A percentile compares a stretch with the other conserved stretches of the same genome.
phyloP scores from a whole-genome alignment of 108 stramenopile genomes.

The Cyclostephanos invisitatus region DNA sequence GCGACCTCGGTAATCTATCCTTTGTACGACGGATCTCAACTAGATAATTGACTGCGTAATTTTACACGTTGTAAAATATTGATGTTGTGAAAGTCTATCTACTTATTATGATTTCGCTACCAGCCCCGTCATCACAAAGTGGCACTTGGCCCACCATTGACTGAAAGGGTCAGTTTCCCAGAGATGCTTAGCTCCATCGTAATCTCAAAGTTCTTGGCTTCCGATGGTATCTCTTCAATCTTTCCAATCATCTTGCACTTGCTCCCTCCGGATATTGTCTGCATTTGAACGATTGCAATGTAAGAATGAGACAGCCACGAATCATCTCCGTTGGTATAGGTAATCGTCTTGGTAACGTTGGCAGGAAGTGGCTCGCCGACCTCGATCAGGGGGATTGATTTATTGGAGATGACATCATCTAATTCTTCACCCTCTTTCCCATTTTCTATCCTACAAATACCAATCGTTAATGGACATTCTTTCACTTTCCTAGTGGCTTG shows the following conservation, averaged over 20 bases:
- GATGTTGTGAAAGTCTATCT: neutral
- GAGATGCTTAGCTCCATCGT: conserved; percentile 42
- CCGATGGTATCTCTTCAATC: conserved; percentile 39
- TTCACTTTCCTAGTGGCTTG: conserved; percentile 35
- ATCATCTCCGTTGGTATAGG: conserved; percentile 19
- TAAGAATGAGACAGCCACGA: conserved; percentile 10
- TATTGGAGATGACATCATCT: conserved; percentile 27
- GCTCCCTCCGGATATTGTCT: conserved; percentile 10
- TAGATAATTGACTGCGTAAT: neutral
- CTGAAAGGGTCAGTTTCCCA: conserved; percentile 34
- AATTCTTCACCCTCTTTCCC: conserved; percentile 30
- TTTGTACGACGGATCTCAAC: neutral
- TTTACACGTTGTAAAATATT: neutral
- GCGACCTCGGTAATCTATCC: neutral
- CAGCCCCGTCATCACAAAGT: conserved; percentile 24
- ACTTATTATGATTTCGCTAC: neutral
- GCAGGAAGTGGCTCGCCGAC: conserved; percentile 47
- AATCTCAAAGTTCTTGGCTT: conserved; percentile 39
- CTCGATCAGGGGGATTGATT: conserved; percentile 38
- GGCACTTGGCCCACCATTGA: conserved; percentile 46
- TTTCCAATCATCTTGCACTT: conserved; percentile 48
- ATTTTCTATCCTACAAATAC: conserved; percentile 37
- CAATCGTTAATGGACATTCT: conserved; percentile 44
- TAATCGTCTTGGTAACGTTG: conserved; percentile 34
- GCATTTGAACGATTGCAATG: conserved; percentile 48